Base-by-base conservation (phyloP, 345 rosid species). In the Arabidopsis suecica region DNA sequence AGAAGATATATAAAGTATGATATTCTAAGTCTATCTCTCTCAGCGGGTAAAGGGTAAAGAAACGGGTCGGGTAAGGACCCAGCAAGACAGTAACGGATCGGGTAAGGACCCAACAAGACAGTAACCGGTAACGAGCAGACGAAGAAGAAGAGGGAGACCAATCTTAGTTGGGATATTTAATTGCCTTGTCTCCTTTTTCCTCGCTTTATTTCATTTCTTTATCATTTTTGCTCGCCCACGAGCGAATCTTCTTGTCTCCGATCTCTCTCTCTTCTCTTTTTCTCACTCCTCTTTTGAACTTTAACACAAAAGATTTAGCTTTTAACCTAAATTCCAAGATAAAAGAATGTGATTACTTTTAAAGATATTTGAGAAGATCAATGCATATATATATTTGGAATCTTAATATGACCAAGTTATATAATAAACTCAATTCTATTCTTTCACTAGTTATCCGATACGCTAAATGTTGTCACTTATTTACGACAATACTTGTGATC, bases 171-270 rank as follows among this genome's bases (percentile, higher is more conserved):
- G 66, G 48, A 57, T 78, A 65, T 71, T 78, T 71, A 71, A 71
- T 64, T 71, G 77, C 73, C 14, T 40, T 78, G 77, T 71, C 81
- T 72, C 57, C 80, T 55, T 59, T 70, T 62, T 20, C 49, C 40
- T 42, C 65, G 18, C 80, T 69, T 77, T 70, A 72, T 78, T 65
- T 78, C 63, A 50, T 65, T 71, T 78, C 47, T 57, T 65, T 71
- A 72, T 71, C 49, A 77, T 56, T 37, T 65, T 42, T 65, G 32
- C 62, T 57, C 18, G 53, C 70, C 77, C 77, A 73, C 77, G 77
- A 73, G 70, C 69, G 70, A 73, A 73, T 73, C 70, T 73, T 73
- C 36, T 73, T 73, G 77, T 73, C 77, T 71, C 77, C 67, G 61
- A 64, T 44, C 63, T 55, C 18, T 69, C 53, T 57, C 55, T 40